These are phyloP conservation scores for Ganoderma lucidum DNA, from an alignment of 1,284 basidiomycete genomes.

Conservation along the genomic window DNA sequence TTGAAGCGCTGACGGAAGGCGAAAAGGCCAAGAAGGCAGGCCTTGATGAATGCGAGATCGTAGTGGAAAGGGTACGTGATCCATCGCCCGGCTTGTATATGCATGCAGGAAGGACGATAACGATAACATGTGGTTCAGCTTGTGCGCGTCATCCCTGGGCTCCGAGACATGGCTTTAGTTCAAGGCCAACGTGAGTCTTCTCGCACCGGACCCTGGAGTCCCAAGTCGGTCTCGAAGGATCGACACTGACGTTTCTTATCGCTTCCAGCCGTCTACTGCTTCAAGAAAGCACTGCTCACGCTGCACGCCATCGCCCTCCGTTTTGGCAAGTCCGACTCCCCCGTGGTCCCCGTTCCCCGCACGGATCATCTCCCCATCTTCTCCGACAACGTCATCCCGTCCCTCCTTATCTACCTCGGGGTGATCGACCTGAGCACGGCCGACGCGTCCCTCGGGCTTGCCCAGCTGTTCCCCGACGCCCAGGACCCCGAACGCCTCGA, in stretches of 20 bases:
- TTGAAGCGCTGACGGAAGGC: conserved; percentile 67
- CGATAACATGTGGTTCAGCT: conserved; percentile 51
- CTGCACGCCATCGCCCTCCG: conserved; percentile 73
- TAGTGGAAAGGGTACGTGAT: conserved; percentile 66
- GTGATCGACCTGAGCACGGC: conserved; percentile 70
- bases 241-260: not conserved
- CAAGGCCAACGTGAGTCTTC: conserved; percentile 64
- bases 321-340: conserved; percentile 54
- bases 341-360: conserved; percentile 66
- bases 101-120: not conserved
- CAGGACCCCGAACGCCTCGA: conserved; percentile 47
- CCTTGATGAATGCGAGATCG: conserved; percentile 54
- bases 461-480: conserved; percentile 54
- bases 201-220: not conserved
- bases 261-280: conserved; percentile 78
- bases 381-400: conserved; percentile 88
- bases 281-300: conserved; percentile 90
- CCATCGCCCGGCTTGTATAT: not conserved
- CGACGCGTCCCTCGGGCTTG: conserved; percentile 47
- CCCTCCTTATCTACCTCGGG: conserved; percentile 80
- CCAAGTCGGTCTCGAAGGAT: not conserved
- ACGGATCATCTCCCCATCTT: conserved; percentile 76
- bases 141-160: conserved; percentile 77
- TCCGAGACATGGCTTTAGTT: conserved; percentile 75
- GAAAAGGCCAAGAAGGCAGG: conserved; percentile 48